phyloP scores from a whole-genome alignment of 2,329 filamentous ascomycete genomes.

The Xylaria sp. region DNA sequence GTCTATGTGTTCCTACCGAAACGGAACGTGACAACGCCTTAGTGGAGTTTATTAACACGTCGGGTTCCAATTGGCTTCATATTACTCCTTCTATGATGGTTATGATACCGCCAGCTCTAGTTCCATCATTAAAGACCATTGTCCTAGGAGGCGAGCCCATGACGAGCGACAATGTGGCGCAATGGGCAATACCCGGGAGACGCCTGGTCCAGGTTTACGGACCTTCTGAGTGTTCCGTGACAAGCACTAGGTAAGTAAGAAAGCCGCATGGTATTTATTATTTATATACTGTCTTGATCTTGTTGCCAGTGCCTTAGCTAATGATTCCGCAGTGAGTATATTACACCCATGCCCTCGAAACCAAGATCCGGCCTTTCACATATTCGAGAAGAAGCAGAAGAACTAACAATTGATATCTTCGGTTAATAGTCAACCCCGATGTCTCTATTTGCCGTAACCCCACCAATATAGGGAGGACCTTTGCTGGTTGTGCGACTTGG shows the following conservation, averaged over 20 bases:
- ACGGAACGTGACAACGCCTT: slow-evolving; percentile 19
- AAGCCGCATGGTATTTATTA: neutral
- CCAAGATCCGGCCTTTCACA: neutral
- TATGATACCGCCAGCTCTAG: slow-evolving; percentile 15
- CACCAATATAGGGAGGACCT: slow-evolving; percentile 8
- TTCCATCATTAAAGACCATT: slow-evolving; percentile 14
- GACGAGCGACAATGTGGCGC: slow-evolving; percentile 18
- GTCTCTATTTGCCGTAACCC: slow-evolving; percentile 3
- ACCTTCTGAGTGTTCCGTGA: slow-evolving; percentile 23
- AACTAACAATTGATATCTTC: neutral
- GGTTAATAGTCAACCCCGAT: neutral
- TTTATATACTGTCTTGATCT: neutral
- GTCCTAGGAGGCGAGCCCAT: slow-evolving; percentile 25
- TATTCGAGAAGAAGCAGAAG: neutral
- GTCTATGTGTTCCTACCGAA: slow-evolving; percentile 27
- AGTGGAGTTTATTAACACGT: slow-evolving; percentile 18
- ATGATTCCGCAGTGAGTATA: neutral
- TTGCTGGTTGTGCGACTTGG: slow-evolving; percentile 17
- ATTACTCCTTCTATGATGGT: slow-evolving; percentile 25
- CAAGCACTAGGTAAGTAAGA: slow-evolving; percentile 17
- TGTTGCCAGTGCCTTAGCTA: neutral
- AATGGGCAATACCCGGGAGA: slow-evolving; percentile 22
- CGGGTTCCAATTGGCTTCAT: slow-evolving; percentile 20
- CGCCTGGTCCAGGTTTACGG: slow-evolving; percentile 22
- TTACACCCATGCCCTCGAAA: neutral